Conservation (phyloP, 2,329 filamentous ascomycete species). For the Nothopassalora personata region DNA sequence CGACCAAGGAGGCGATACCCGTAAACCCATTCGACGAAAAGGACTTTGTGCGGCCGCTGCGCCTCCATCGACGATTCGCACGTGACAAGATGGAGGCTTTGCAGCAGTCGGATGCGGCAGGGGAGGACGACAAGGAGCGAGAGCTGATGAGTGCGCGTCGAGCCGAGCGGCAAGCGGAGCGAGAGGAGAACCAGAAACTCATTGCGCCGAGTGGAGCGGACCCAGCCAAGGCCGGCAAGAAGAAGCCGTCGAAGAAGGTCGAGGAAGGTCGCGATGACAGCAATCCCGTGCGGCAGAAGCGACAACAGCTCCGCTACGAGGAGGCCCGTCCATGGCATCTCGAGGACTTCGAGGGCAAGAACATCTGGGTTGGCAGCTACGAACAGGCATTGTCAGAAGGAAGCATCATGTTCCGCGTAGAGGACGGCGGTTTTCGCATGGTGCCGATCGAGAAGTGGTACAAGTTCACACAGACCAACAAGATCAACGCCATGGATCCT, state of each 20-base stretch:
- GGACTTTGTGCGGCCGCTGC: conserved; percentile 82
- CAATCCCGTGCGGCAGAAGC: conserved; percentile 65
- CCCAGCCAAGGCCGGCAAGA: conserved; percentile 47
- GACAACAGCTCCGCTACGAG: conserved; percentile 69
- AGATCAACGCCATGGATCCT: conserved; percentile 62
- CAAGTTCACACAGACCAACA: conserved; percentile 65
- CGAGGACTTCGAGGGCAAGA: conserved; percentile 93
- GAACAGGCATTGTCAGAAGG: conserved; percentile 79
- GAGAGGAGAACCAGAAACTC: conserved; percentile 81
- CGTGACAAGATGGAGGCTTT: conserved; percentile 50
- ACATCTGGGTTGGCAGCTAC: conserved; percentile 88
- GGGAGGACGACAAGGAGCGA: conserved; percentile 60
- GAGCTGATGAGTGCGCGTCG: conserved; percentile 55
- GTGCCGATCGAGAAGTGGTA: conserved; percentile 96
- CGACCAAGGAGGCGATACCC: conserved; percentile 30
- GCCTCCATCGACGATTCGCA: conserved; percentile 83
- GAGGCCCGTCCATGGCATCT: conserved; percentile 95
- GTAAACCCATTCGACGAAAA: conserved; percentile 66
- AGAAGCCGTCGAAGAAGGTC: conserved; percentile 71
- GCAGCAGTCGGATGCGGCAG: conserved; percentile 26
- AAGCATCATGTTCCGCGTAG: conserved; percentile 72
- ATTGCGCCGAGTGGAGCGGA: conserved; percentile 76
- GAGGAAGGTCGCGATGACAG: conserved; percentile 78
- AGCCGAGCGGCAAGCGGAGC: conserved; percentile 77
- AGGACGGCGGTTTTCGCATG: conserved; percentile 67